Evolutionary conservation across 495 filamentous ascomycete species (phyloP).

Genomic region (Bathelium albidoporum): DNA sequence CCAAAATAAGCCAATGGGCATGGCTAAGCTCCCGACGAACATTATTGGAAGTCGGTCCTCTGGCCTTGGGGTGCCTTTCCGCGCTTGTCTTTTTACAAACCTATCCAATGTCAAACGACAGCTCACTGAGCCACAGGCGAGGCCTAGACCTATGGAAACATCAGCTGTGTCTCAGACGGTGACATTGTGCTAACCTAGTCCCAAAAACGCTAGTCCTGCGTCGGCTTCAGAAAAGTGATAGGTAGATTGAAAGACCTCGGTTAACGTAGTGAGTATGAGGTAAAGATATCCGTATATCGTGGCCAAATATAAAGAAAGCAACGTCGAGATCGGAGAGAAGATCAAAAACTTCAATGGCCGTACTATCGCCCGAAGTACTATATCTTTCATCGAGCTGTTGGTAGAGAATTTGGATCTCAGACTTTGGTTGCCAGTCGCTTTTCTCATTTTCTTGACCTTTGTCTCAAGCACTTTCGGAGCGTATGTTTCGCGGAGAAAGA

Average conservation of each 20-base stretch:
- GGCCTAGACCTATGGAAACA: no score
- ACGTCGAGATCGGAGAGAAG: slow-evolving; percentile 37
- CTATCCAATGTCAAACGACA: no score
- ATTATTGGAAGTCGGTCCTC: slow-evolving; percentile 62
- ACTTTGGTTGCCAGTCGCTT: slow-evolving; percentile 49
- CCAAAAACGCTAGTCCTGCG: slow-evolving; percentile 37
- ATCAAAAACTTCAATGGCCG: slow-evolving; percentile 35
- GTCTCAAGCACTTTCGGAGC: slow-evolving; percentile 48
- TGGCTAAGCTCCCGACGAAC: slow-evolving; percentile 42
- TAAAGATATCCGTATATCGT: slow-evolving; percentile 60
- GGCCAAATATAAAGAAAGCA: slow-evolving; percentile 47
- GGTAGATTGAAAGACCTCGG: no score
- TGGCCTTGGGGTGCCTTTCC: slow-evolving; percentile 46
- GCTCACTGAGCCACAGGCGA: no score
- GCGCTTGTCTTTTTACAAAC: slow-evolving; percentile 48
- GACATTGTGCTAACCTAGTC: slow-evolving; percentile 38
- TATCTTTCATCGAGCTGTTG: slow-evolving; percentile 24
- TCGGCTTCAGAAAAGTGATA: no score
- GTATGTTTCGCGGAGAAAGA: slow-evolving; percentile 62
- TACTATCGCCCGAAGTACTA: slow-evolving; percentile 38
- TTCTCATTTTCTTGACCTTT: slow-evolving; percentile 45
- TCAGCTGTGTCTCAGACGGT: no score
- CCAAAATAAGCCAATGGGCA: slow-evolving; percentile 55
- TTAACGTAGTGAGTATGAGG: slow-evolving; percentile 54
- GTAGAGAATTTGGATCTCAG: slow-evolving; percentile 54